These are phyloP conservation scores for Sclerotinia minor DNA, from an alignment of 2,329 filamentous ascomycete species.

Conservation along the genomic window DNA sequence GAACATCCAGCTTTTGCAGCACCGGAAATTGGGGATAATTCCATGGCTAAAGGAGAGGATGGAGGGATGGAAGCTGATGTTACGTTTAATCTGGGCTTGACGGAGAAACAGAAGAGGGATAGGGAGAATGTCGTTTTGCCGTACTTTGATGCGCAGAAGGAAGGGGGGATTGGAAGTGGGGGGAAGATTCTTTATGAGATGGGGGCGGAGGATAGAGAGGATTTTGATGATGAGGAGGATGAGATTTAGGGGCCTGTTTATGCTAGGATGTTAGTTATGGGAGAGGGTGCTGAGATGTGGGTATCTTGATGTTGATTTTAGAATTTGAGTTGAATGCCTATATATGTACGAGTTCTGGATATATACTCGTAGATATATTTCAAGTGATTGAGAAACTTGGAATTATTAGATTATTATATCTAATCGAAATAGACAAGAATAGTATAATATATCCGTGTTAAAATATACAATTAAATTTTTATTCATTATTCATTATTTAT, in stretches of 20 bases:
- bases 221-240: slow-evolving; percentile 87
- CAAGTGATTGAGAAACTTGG: no score
- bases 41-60: slow-evolving; percentile 32
- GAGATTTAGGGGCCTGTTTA: slow-evolving; percentile 32
- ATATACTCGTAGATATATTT: no score
- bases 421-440: no score
- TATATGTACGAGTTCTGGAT: no score
- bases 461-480: no score
- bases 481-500: no score
- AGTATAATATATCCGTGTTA: no score
- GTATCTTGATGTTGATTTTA: not conserved
- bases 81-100: slow-evolving; percentile 84
- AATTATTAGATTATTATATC: no score
- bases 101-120: slow-evolving; percentile 84
- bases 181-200: slow-evolving; percentile 96
- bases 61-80: slow-evolving; percentile 59
- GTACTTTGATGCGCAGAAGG: slow-evolving; percentile 94
- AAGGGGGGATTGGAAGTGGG: slow-evolving; percentile 75
- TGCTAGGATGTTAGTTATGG: not conserved
- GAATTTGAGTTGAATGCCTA: no score
- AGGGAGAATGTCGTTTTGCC: slow-evolving; percentile 88
- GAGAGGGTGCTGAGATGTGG: not conserved
- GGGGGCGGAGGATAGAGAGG: slow-evolving; percentile 94
- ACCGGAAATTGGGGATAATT: slow-evolving; percentile 41
- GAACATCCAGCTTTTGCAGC: slow-evolving; percentile 72